These are phyloP conservation scores for Powellomyces hirtus DNA, from an alignment of 192 early-diverging fungal species.

Conservation along the genomic window DNA sequence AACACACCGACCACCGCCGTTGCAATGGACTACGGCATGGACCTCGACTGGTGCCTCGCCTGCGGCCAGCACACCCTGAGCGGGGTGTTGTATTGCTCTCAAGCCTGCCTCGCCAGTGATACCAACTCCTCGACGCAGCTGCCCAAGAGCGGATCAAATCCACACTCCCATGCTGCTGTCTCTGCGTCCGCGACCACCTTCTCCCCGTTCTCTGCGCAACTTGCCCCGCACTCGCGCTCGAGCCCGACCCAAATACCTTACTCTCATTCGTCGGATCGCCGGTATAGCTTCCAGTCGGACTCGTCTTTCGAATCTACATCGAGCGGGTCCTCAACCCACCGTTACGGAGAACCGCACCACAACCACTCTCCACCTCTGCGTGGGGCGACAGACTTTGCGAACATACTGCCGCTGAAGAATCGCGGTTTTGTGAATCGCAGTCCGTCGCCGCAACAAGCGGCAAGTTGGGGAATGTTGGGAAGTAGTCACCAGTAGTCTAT, in stretches of 20 bases:
- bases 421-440: constrained; percentile 6
- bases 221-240: background rate
- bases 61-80: constrained; percentile 2
- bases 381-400: background rate
- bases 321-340: too few relatives aligned
- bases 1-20: background rate
- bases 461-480: background rate
- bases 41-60: constrained; percentile 12
- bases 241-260: background rate
- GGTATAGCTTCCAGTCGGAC: constrained; percentile 1
- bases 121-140: background rate
- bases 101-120: background rate
- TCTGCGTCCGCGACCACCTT: background rate
- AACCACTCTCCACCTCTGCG: background rate
- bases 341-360: too few relatives aligned
- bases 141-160: background rate
- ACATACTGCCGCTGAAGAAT: background rate
- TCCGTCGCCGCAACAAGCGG: constrained; percentile 8
- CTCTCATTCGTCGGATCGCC: background rate
- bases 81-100: constrained; percentile 10
- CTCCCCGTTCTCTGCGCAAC: background rate
- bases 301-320: too few relatives aligned
- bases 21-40: constrained; percentile 5
- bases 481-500: too few relatives aligned
- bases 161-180: background rate